Conservation (phyloP, 2,329 filamentous ascomycete genomes). For the Alternaria viburni region DNA sequence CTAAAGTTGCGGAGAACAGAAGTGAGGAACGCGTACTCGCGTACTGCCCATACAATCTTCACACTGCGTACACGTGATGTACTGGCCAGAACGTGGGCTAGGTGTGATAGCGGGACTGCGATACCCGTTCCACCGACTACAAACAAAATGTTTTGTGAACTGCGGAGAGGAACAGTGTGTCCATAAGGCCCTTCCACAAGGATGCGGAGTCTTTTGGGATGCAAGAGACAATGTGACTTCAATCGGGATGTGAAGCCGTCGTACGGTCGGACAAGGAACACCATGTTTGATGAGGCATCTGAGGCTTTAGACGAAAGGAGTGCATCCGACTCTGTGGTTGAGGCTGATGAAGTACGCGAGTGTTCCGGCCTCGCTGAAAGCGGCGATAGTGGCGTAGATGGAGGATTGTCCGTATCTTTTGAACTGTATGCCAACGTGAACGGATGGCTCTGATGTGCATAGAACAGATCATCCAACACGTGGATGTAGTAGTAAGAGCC, state of each 20-base stretch:
- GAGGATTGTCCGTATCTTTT: background rate
- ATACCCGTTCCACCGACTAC: slow-evolving; percentile 47
- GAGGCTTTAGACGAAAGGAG: slow-evolving; percentile 20
- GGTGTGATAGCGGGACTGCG: slow-evolving; percentile 40
- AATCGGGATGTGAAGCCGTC: slow-evolving; percentile 59
- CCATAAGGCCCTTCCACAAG: slow-evolving; percentile 61
- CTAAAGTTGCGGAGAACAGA: slow-evolving; percentile 33
- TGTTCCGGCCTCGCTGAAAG: slow-evolving; percentile 12
- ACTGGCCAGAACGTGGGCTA: slow-evolving; percentile 22
- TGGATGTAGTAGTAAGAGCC: slow-evolving; percentile 61
- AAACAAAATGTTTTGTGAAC: slow-evolving; percentile 49
- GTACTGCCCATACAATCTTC: slow-evolving; percentile 44
- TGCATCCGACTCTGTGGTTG: slow-evolving; percentile 39
- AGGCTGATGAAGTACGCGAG: slow-evolving; percentile 12
- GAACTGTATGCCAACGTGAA: slow-evolving; percentile 47
- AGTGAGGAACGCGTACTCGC: slow-evolving; percentile 37
- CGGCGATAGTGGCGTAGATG: slow-evolving; percentile 13
- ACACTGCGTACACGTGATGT: slow-evolving; percentile 24
- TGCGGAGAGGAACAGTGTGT: slow-evolving; percentile 48
- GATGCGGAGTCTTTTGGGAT: slow-evolving; percentile 43
- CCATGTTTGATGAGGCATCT: slow-evolving; percentile 32
- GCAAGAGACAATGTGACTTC: slow-evolving; percentile 21
- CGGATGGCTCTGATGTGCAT: slow-evolving; percentile 57
- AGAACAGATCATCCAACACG: slow-evolving; percentile 52
- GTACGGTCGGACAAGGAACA: slow-evolving; percentile 59